These are phyloP conservation scores for Aspergillus latus DNA, from an alignment of 2,329 filamentous ascomycete genomes.

Conservation along the genomic window DNA sequence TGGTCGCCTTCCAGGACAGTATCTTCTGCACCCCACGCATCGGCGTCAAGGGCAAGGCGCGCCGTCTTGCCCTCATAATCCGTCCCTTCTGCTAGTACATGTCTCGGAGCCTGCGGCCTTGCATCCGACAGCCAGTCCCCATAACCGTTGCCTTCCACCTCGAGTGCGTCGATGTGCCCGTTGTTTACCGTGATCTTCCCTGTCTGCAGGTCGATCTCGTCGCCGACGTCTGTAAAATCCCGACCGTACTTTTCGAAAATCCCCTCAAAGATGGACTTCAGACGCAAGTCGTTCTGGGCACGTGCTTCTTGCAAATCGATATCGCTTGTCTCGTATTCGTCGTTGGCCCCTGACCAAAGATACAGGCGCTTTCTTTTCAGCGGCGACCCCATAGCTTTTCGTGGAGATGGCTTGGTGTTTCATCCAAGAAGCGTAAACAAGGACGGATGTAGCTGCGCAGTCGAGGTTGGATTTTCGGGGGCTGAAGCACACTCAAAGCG, in stretches of 20 bases:
- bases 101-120: neutral
- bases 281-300: conserved; percentile 65
- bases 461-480: neutral
- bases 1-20: conserved; percentile 1
- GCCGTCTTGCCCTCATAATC: neutral
- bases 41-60: neutral
- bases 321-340: conserved; percentile 32
- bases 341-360: conserved; percentile 24
- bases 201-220: conserved; percentile 83
- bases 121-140: conserved; percentile 18
- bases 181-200: conserved; percentile 86
- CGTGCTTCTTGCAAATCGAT: conserved; percentile 62
- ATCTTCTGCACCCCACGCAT: conserved; percentile 7
- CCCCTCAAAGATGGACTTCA: conserved; percentile 80
- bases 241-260: conserved; percentile 87
- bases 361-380: conserved; percentile 61
- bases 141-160: conserved; percentile 54
- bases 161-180: conserved; percentile 70
- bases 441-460: neutral
- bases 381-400: conserved; percentile 32
- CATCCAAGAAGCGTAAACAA: neutral
- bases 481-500: neutral
- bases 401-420: neutral
- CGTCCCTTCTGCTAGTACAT: conserved; percentile 4
- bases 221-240: conserved; percentile 79